Conservation (phyloP, 108 stramenopile genomes). For the Pseudonitzschia multistriata region DNA sequence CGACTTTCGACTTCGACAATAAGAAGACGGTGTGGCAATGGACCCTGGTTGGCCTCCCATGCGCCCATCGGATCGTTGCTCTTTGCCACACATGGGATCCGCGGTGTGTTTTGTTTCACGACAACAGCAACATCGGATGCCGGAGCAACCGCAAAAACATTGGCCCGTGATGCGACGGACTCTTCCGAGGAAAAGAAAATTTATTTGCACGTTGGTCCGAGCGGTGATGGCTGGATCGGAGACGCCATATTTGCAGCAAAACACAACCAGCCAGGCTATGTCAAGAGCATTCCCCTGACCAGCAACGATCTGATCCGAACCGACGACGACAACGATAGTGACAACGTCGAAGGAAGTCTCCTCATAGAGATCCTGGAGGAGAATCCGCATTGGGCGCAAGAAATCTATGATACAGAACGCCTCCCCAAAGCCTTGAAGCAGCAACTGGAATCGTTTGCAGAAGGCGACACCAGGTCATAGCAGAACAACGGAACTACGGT, state of each 20-base stretch:
- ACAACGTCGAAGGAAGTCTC: background rate
- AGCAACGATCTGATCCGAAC: background rate
- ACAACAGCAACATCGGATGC: background rate
- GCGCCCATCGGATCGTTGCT: no score
- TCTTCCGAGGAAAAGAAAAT: slow-evolving; percentile 2
- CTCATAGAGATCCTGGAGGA: slow-evolving; percentile 25
- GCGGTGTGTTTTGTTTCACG: background rate
- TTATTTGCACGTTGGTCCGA: slow-evolving; percentile 61
- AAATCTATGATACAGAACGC: slow-evolving; percentile 26
- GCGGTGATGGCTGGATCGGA: slow-evolving; percentile 60
- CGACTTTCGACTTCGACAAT: no score
- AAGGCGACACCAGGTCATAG: background rate
- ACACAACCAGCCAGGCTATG: slow-evolving; percentile 61
- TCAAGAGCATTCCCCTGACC: slow-evolving; percentile 41
- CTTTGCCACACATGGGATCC: background rate
- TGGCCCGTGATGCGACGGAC: background rate
- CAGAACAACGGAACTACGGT: no score
- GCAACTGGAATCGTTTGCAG: background rate
- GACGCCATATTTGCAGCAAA: slow-evolving; percentile 56
- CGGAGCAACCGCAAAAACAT: background rate
- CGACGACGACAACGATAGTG: slow-evolving; percentile 4
- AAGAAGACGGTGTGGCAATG: no score
- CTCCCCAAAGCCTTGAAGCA: slow-evolving; percentile 16
- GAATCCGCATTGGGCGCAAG: slow-evolving; percentile 9
- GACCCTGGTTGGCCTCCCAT: no score